Conservation (phyloP, 306 rosid species). For the Rosa persica region DNA sequence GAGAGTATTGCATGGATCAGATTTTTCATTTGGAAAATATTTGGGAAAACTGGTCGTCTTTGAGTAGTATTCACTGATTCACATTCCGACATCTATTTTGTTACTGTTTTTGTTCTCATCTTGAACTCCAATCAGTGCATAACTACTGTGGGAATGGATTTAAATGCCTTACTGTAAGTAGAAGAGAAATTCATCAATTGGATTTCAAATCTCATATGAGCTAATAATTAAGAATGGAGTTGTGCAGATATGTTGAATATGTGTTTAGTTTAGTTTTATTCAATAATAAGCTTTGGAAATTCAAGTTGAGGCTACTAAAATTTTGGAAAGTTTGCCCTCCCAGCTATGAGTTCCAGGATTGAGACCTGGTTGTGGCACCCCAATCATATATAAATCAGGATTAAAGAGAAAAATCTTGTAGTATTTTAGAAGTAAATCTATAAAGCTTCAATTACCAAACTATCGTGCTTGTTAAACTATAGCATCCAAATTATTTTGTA, state of each 20-base stretch:
- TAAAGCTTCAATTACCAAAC: neutral
- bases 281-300: too few relatives aligned
- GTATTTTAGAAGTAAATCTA: neutral
- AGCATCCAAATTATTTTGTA: neutral
- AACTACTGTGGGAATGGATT: too few relatives aligned
- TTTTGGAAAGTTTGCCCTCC: too few relatives aligned
- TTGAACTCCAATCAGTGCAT: too few relatives aligned
- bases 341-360: too few relatives aligned
- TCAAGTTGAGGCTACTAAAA: too few relatives aligned
- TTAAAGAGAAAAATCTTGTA: neutral
- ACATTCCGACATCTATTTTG: neutral
- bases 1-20: neutral
- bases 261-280: too few relatives aligned
- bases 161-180: too few relatives aligned
- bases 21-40: neutral
- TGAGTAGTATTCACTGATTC: neutral
- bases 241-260: too few relatives aligned
- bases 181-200: too few relatives aligned
- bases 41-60: neutral
- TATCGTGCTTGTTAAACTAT: neutral
- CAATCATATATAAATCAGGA: neutral
- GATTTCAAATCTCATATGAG: too few relatives aligned
- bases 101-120: neutral
- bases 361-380: neutral
- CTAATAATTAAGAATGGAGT: too few relatives aligned